A percentile compares a stretch with the other conserved stretches of the same genome.
These are phyloP conservation scores for Aspergillus niger DNA, from an alignment of 2,329 filamentous ascomycete species.

Conservation along the genomic window DNA sequence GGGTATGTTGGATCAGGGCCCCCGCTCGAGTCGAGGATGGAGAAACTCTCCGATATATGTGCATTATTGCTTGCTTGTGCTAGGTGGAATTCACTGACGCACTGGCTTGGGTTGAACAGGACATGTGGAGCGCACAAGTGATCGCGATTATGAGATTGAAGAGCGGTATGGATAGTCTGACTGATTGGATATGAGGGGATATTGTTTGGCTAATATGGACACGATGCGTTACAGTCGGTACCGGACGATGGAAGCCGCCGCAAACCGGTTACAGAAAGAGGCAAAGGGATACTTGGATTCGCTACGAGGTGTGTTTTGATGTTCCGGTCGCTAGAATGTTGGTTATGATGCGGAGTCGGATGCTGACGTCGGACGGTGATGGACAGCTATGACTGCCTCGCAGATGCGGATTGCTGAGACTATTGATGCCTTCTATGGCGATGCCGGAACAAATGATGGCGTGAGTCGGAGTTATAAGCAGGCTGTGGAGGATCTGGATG, in stretches of 20 bases:
- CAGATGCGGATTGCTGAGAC: constrained; percentile 75
- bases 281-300: constrained; percentile 98
- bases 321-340: neutral
- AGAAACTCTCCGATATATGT: neutral
- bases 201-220: constrained; percentile 18
- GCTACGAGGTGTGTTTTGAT: constrained; percentile 67
- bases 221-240: constrained; percentile 67
- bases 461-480: constrained; percentile 98
- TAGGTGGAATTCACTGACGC: neutral
- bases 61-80: neutral
- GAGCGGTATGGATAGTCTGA: constrained; percentile 62
- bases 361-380: constrained; percentile 11
- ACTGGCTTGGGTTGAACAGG: constrained; percentile 51
- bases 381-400: constrained; percentile 90
- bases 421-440: constrained; percentile 98
- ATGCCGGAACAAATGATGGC: constrained; percentile 89
- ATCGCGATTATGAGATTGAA: constrained; percentile 98
- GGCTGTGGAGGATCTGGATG: constrained; percentile 94
- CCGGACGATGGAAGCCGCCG: constrained; percentile 94
- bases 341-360: neutral
- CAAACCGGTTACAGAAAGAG: constrained; percentile 90
- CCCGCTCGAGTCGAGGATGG: constrained; percentile 6
- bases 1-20: constrained; percentile 52
- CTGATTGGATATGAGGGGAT: neutral
- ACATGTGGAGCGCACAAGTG: constrained; percentile 97